phyloP scores from a whole-genome alignment of 495 filamentous ascomycete genomes.

The Astrocystis sublimbata region DNA sequence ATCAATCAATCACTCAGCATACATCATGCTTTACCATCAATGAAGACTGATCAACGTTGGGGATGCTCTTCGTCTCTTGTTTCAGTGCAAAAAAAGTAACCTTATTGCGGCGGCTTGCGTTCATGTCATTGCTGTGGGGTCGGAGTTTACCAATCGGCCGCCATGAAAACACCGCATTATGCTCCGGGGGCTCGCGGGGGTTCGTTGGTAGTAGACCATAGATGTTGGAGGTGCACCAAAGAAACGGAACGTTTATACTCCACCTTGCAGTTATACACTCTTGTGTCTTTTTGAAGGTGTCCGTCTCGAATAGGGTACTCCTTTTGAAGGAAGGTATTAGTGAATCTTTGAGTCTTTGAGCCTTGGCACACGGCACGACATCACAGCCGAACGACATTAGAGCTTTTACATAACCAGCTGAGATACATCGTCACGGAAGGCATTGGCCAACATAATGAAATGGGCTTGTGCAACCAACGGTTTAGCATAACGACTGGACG shows the following conservation, averaged over 20 bases:
- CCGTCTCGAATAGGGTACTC: no score
- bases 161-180: conserved; percentile 7
- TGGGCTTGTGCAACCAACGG: conserved; percentile 14
- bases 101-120: conserved; percentile 1
- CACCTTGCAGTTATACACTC: background rate
- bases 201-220: background rate
- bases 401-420: background rate
- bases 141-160: conserved; percentile 13
- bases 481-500: background rate
- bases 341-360: background rate
- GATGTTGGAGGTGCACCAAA: background rate
- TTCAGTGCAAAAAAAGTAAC: background rate
- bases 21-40: conserved; percentile 2
- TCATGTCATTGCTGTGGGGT: background rate
- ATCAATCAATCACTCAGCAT: background rate
- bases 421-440: background rate
- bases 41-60: background rate
- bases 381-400: background rate
- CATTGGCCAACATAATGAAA: background rate
- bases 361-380: background rate
- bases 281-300: background rate
- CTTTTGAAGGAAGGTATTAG: no score
- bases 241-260: background rate
- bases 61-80: background rate
- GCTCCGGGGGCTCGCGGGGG: no score